Evolutionary conservation across 805 yeast species (phyloP), one percentile per base, ranked within the genome.

Genomic region (Pichia exigua): DNA sequence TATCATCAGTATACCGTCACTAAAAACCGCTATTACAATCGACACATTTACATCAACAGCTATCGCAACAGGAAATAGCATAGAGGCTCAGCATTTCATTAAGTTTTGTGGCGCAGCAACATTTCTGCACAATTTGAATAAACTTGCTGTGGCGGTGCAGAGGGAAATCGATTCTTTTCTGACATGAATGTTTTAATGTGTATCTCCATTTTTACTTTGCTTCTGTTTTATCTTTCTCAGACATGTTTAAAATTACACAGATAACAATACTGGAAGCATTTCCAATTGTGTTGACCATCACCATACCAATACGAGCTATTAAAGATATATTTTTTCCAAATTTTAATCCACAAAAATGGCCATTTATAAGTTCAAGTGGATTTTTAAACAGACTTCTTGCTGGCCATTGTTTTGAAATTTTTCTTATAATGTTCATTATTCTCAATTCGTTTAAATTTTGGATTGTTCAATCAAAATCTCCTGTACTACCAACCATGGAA

Each of bases 371-470:
- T 26, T 54, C 67, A 10, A 42, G 46, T n/a, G 64, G 68, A 12
- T 54, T 56, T 11, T 40, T 65, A 9, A 68, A 68, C 47, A 47
- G 27, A 5, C 39, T 57, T 5, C 57, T 68, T 52, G 70, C 68
- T 1, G 67, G 66, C 10, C 59, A 61, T 39, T 61, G 66, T 18
- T 67, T 67, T 51, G 64, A 66, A 45, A 48, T 59, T 15, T 67
- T 56, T 42, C 13, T 52, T 3, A 11, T 45, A 1, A 26, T 50
- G 11, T 60, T 59, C 44, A 22, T 51, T 4, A 26, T 54, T 26
- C 38, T 56, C 1, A 39, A 52, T 9, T 22, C 28, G 4, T 48
- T 45, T 26, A 58, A 56, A 40, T 30, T 42, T 7, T 28, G 44
- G n/a, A 15, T 39, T 2, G 30, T 51, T 44, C 45, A 44, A n/a